Base-by-base conservation (phyloP, 139 green algal species). In the Tetratostichococcus sp. region DNA sequence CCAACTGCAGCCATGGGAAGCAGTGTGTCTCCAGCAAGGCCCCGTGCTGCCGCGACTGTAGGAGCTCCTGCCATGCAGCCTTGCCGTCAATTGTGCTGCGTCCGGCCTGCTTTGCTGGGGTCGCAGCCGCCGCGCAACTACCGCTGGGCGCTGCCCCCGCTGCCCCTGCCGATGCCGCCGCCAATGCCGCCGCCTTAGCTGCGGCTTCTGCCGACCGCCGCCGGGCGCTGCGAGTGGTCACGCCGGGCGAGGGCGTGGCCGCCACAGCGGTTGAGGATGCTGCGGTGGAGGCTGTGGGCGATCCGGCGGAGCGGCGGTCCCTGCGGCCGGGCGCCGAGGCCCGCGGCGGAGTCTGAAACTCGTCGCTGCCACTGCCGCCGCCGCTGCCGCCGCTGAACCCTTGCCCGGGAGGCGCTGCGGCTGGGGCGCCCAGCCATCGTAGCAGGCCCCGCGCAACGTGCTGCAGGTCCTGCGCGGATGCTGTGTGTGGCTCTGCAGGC, bases 1-100 rank as follows among this genome's bases (percentile, higher is more conserved):
- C 14, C 19, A n/a, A 17, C 14, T 62, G 50, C 50, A 62, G 50
- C 50, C 50, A 62, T 2, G 2, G 14, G 19, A 62, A 62, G 14
- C 2, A 5, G 50, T 23, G 50, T 17, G 2, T 23, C 17, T 26
- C 14, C 50, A 62, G 11, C 50, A 28, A 26, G 19, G 14, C 50
- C 50, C 14, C 73, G 69, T 83, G 78, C 14, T 77, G 66, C 30
- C 33, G 43, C 16, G 73, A 83, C 35, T 74, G 71, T 30, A 79
- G 39, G 4, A 83, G 78, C 4, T 34, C 35, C 22, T 79, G 72
- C 73, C 73, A 83, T 11, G 73, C 78, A 6, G 62, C 42, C 39
- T 11, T 50, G 39, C 39, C 39, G 39, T 50, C 39, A 21, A 11
- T 11, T 50, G 39, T 11, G 8, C 8, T 50, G 8, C 39, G 39